A percentile compares a stretch with the other conserved stretches of the same genome.
Evolutionary conservation across 1,139 yeast species (phyloP).

Genomic region (Diutina neorugosa): DNA sequence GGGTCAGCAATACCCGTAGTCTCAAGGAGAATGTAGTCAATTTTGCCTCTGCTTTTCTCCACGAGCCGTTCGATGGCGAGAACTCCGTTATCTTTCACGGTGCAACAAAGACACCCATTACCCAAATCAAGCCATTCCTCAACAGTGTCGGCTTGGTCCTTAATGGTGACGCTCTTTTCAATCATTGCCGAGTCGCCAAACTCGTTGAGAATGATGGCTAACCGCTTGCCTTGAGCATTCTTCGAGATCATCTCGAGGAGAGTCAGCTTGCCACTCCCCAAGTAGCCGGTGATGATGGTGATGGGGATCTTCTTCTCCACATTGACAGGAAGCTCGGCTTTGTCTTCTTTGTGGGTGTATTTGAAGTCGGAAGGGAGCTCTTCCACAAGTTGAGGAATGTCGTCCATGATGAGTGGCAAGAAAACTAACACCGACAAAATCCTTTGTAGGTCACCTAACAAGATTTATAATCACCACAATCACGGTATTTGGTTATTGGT

Average conservation of each 20-base stretch:
- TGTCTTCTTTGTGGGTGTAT: slow-evolving; percentile 6
- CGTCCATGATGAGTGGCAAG: slow-evolving; percentile 21
- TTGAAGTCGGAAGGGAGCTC: slow-evolving; percentile 13
- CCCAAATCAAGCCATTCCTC: slow-evolving; percentile 96
- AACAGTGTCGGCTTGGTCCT: slow-evolving; percentile 39
- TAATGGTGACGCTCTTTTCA: slow-evolving; percentile 75
- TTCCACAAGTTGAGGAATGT: slow-evolving; percentile 41
- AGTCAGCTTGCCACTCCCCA: slow-evolving; percentile 93
- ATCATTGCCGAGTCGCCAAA: slow-evolving; percentile 84
- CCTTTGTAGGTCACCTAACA: too few relatives aligned
- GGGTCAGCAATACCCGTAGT: slow-evolving; percentile 99
- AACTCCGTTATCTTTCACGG: slow-evolving; percentile 91
- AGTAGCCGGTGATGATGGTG: slow-evolving; percentile 85
- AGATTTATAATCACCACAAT: too few relatives aligned
- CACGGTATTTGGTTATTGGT: too few relatives aligned
- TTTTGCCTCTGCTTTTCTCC: slow-evolving; percentile 55
- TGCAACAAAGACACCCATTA: slow-evolving; percentile 93
- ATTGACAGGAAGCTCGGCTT: slow-evolving; percentile 4
- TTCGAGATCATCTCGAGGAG: slow-evolving; percentile 62
- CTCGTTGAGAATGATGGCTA: slow-evolving; percentile 87
- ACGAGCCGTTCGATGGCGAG: slow-evolving; percentile 85
- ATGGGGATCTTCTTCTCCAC: slow-evolving; percentile 56
- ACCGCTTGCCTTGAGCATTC: slow-evolving; percentile 45
- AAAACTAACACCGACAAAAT: too few relatives aligned
- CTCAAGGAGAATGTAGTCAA: slow-evolving; percentile 82